phyloP scores from a whole-genome alignment of 257 asterid species.

The Nicotiana undulata region DNA sequence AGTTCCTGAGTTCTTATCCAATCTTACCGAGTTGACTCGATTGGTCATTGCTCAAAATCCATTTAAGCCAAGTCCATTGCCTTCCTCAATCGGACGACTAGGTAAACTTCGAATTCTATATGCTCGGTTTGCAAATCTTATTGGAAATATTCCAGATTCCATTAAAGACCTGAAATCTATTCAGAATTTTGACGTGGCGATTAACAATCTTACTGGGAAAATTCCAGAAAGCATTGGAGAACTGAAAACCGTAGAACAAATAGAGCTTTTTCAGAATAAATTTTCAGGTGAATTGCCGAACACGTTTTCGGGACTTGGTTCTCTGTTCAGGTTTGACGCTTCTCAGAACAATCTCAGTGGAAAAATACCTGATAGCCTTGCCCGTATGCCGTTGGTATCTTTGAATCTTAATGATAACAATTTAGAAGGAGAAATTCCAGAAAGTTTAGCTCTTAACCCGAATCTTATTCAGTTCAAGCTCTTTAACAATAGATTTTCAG shows the following conservation, averaged over 20 bases:
- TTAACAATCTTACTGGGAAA: conserved; percentile 46
- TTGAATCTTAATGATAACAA: conserved; percentile 55
- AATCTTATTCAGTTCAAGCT: conserved; percentile 39
- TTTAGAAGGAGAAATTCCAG: conserved; percentile 58
- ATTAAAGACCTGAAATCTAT: conserved; percentile 42
- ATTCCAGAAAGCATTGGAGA: conserved; percentile 57
- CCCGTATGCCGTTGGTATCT: conserved; percentile 35
- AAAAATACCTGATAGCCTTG: conserved; percentile 54
- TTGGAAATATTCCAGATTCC: conserved; percentile 55
- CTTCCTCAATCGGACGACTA: conserved; percentile 51
- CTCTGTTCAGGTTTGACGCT: conserved; percentile 48
- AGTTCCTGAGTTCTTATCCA: conserved; percentile 49
- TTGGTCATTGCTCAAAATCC: conserved; percentile 41
- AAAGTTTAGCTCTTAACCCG: conserved; percentile 32
- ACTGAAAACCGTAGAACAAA: conserved; percentile 29
- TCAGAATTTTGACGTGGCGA: conserved; percentile 43
- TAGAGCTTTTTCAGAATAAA: conserved; percentile 47
- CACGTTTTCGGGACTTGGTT: conserved; percentile 41
- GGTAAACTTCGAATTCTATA: conserved; percentile 40
- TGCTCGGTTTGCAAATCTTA: conserved; percentile 28
- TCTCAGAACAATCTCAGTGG: conserved; percentile 63
- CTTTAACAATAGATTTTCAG: conserved; percentile 59
- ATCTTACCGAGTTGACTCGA: conserved; percentile 52
- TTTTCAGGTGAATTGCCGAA: conserved; percentile 75
- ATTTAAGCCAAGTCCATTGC: conserved; percentile 46